Conservation (phyloP, 257 asterid genomes). For the Lycium barbarum region DNA sequence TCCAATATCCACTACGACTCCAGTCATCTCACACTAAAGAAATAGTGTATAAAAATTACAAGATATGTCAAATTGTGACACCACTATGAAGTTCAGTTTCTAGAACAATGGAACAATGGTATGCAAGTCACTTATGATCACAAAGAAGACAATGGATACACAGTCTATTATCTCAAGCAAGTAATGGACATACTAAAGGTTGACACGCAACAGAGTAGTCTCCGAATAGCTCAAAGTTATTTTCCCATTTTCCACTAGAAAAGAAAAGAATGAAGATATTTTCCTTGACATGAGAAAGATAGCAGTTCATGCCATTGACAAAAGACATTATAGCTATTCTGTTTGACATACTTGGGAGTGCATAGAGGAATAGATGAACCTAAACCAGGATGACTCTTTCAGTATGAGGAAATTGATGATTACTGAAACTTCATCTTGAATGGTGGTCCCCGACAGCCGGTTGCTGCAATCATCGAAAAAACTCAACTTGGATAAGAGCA, state of each 20-base stretch:
- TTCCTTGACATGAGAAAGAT: constrained; percentile 22
- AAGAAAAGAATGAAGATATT: constrained; percentile 11
- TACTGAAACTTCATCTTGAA: not conserved
- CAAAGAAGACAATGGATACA: constrained; percentile 1
- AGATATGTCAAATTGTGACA: constrained; percentile 7
- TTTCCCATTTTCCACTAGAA: constrained; percentile 18
- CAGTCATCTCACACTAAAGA: constrained; percentile 98
- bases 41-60: constrained; percentile 39
- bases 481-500: not conserved
- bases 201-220: constrained; percentile 22
- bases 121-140: constrained; percentile 2
- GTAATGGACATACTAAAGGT: not conserved
- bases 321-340: not conserved
- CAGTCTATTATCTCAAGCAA: constrained; percentile 22
- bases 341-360: not conserved
- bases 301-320: not conserved
- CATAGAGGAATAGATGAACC: constrained; percentile 14
- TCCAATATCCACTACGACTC: constrained; percentile 92
- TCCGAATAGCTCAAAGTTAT: constrained; percentile 11
- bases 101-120: constrained; percentile 13
- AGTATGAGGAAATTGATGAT: not conserved
- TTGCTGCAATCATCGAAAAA: not conserved
- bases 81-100: constrained; percentile 25
- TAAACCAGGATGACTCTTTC: not conserved
- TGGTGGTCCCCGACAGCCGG: not conserved